Evolutionary conservation across 768 basidiomycete genomes (phyloP), one percentile per base, ranked within the genome.

Genomic region (Lactifluus hygrophoroides): DNA sequence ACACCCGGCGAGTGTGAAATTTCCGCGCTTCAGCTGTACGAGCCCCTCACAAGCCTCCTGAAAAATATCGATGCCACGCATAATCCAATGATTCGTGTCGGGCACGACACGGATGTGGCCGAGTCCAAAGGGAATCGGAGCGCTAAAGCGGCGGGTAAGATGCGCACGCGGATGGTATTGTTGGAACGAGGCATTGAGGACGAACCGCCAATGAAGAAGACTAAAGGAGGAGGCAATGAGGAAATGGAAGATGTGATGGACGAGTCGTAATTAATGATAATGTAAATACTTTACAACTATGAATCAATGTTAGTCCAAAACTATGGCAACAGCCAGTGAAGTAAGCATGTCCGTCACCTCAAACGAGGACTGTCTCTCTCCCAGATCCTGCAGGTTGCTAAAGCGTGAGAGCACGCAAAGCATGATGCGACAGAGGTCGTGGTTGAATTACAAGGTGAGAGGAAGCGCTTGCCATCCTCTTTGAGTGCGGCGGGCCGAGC

Each of bases 21-120:
- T 5, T 73, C 78, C 54, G 66, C 69, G 3, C 72, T 89, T 1
- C 82, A 86, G 51, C 70, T 89, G 2, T 90, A 90, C 65, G 70
- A 73, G 2, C 73, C 76, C 50, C 73, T 89, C 28, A 69, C 73
- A 0, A 74, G 77, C 21, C 71, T 89, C 58, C 86, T 87, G 3
- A 89, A 89, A 66, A 75, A 77, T 57, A 68, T 73, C 21, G 77
- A 80, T 34, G 71, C 66, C 4, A 77, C 77, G 40, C 74, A 75
- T 53, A 76, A 77, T 51, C 72, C 70, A n/a, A 73, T 72, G 61
- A 69, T 70, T 42, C 68, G 69, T 4, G 72, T 71, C 10, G 62
- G 53, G 53, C 55, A 56, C n/a, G 52, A 53, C 58, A 48, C 28
- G 61, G 64, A 17, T 40, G 54, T 2, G 66, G 66, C 21, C 2